Evolutionary conservation across 345 rosid genomes (phyloP), one percentile per base, ranked within the genome.

Genomic region (Eutrema heterophyllum): DNA sequence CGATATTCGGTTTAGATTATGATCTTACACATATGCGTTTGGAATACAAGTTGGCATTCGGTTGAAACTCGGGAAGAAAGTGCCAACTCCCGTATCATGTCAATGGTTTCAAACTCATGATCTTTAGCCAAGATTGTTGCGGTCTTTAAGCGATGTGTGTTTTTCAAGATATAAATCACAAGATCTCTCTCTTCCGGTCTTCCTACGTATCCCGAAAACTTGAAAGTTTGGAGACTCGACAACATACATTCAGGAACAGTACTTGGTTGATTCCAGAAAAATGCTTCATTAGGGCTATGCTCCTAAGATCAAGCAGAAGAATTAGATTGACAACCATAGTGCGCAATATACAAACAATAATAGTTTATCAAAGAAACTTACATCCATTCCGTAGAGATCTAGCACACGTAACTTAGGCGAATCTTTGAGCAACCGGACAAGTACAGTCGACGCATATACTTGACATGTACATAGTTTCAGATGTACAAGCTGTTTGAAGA

Each of bases 341-440:
- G 11, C 9, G 48, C 48, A 43, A 5, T 30, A 10, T 4, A 40
- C 14, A 11, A 40, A 40, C 13, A 9, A 90, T 72, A 57, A 36
- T 16, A 59, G 46, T 39, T 38, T 38, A 21, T 39, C 0, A 2
- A 38, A 38, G 32, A 39, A 59, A 39, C 48, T 59, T 58, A 58
- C 64, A 15, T 38, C 29, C 29, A 36, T 3, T 18, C 13, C 1
- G 6, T 7, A 10, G 30, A 58, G 13, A 4, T 38, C 30, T 18
- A 59, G 43, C 6, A 10, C 33, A 21, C 6, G 32, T 21, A 39
- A 18, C 11, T 59, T 18, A 38, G 48, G 32, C 6, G 64, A 59
- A 59, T 18, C 48, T 7, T 59, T 21, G 32, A 59, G 46, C 3
- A 58, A 18, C n/a, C 26, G 9, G 15, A 4, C 46, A 38, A 38